Evolutionary conservation across 139 green algal genomes (phyloP).

Genomic region (Edaphochlamys debaryana): DNA sequence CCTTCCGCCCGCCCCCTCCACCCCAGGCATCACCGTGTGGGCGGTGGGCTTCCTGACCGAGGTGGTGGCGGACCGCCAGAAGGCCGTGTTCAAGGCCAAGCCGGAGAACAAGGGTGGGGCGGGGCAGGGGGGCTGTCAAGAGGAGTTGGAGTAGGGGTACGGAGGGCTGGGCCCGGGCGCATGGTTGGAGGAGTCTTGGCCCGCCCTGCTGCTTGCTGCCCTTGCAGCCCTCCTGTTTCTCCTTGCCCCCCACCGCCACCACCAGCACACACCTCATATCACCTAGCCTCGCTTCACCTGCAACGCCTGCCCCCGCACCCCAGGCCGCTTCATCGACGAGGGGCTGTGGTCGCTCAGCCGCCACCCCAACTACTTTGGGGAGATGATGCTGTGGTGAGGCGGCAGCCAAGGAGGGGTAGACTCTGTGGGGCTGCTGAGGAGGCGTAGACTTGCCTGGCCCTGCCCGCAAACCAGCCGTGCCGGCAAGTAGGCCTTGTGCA

Average conservation of each 20-base stretch:
- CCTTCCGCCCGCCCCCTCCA: too few relatives aligned
- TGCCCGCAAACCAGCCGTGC: not conserved
- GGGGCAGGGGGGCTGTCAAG: too few relatives aligned
- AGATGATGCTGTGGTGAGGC: constrained; percentile 78
- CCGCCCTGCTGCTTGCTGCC: too few relatives aligned
- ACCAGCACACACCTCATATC: too few relatives aligned
- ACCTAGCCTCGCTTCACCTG: too few relatives aligned
- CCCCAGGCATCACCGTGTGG: constrained; percentile 69
- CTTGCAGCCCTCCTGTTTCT: too few relatives aligned
- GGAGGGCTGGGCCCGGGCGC: too few relatives aligned
- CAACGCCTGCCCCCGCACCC: too few relatives aligned
- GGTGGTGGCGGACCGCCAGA: constrained; percentile 81
- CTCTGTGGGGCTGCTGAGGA: not conserved
- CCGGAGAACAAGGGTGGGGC: constrained; percentile 79
- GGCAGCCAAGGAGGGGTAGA: not conserved
- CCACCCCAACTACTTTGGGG: constrained; percentile 94
- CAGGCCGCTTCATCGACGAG: constrained; percentile 81
- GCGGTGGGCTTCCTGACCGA: constrained; percentile 71
- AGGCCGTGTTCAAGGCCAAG: constrained; percentile 72
- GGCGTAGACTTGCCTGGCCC: not conserved
- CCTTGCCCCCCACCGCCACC: too few relatives aligned
- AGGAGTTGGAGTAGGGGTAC: too few relatives aligned
- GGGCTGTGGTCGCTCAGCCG: constrained; percentile 80
- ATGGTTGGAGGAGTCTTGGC: too few relatives aligned
- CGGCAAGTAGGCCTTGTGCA: too few relatives aligned